Conservation (phyloP, 2,329 filamentous ascomycete genomes). For the Lomentospora prolificans region DNA sequence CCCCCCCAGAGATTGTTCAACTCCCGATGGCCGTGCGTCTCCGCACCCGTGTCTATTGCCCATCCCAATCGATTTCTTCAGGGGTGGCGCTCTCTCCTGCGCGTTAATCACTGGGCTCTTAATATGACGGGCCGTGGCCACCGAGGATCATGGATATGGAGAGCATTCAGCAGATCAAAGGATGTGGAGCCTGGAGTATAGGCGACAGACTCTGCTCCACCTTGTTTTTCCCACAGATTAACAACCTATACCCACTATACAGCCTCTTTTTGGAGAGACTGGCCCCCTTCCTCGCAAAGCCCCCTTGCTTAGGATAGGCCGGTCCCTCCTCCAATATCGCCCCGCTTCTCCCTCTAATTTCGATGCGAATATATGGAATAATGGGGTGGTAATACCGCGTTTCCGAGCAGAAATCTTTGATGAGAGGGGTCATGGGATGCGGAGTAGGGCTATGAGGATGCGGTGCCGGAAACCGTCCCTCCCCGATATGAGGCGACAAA, state of each 20-base stretch:
- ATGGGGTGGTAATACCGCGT: background rate
- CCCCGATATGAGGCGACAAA: no score
- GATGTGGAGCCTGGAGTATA: background rate
- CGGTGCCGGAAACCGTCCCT: background rate
- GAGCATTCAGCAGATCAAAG: background rate
- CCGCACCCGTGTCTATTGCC: background rate
- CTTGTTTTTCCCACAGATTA: background rate
- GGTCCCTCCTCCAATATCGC: background rate
- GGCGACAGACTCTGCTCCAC: background rate
- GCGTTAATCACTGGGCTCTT: background rate
- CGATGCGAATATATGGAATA: background rate
- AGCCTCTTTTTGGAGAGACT: background rate
- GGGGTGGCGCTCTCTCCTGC: background rate
- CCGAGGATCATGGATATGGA: background rate
- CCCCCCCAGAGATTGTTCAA: background rate
- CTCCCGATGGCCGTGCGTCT: background rate
- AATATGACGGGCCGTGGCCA: conserved; percentile 3
- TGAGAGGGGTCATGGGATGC: background rate
- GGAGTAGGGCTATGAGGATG: background rate
- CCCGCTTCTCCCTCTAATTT: background rate
- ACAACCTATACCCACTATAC: background rate
- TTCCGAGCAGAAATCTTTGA: background rate
- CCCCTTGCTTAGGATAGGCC: background rate
- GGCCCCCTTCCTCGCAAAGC: background rate
- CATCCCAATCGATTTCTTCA: background rate